phyloP scores from a whole-genome alignment of 1,284 basidiomycete species.

The Microbotryum saponariae region DNA sequence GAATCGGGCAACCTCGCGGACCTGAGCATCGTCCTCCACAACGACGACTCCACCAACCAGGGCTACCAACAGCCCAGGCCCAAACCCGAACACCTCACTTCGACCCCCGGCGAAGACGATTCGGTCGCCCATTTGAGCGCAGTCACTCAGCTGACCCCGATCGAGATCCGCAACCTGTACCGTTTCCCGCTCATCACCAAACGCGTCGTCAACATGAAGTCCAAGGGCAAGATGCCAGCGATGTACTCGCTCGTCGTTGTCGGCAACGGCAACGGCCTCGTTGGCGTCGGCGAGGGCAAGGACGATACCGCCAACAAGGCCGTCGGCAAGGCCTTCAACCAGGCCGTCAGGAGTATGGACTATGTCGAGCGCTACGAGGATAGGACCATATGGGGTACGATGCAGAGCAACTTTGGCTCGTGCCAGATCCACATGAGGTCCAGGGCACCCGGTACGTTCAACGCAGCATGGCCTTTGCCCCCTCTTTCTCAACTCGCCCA shows the following conservation, averaged over 20 bases:
- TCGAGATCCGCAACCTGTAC: slow-evolving; percentile 32
- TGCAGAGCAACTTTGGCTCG: slow-evolving; percentile 76
- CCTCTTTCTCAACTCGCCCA: not conserved
- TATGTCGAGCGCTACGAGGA: slow-evolving; percentile 79
- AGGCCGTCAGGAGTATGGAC: slow-evolving; percentile 80
- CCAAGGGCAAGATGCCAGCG: slow-evolving; percentile 71
- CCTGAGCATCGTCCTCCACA: slow-evolving; percentile 36
- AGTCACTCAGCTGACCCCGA: slow-evolving; percentile 21
- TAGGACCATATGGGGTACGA: slow-evolving; percentile 73
- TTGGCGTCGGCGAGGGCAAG: slow-evolving; percentile 85
- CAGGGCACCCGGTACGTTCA: slow-evolving; percentile 51
- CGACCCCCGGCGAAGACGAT: slow-evolving; percentile 27
- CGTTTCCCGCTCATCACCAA: slow-evolving; percentile 35
- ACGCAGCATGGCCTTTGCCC: not conserved
- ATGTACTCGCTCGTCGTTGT: slow-evolving; percentile 65
- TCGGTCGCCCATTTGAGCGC: slow-evolving; percentile 22
- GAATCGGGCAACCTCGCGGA: slow-evolving; percentile 27
- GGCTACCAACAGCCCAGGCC: slow-evolving; percentile 23
- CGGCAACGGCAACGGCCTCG: slow-evolving; percentile 73
- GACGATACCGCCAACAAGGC: slow-evolving; percentile 57
- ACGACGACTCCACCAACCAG: slow-evolving; percentile 25
- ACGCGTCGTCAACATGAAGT: slow-evolving; percentile 69
- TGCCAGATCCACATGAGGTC: slow-evolving; percentile 76
- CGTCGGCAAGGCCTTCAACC: slow-evolving; percentile 56
- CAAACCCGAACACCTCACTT: slow-evolving; percentile 7